Evolutionary conservation across 768 basidiomycete genomes (phyloP).

Genomic region (Leccinum boreale): DNA sequence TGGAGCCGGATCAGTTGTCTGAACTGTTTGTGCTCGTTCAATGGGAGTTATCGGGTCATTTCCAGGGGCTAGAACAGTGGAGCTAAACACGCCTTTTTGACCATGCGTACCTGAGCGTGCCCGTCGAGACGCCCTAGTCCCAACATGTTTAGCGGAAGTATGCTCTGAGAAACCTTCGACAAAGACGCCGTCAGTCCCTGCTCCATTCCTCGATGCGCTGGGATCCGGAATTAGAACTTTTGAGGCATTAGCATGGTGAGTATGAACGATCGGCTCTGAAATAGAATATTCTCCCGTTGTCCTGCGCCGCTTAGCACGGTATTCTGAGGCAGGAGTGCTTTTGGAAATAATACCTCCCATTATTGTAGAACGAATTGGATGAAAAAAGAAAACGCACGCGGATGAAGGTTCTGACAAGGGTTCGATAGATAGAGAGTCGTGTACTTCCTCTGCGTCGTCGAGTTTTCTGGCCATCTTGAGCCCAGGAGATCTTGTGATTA

Average conservation of each 20-base stretch:
- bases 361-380: background rate
- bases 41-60: background rate
- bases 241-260: background rate
- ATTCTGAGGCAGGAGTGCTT: background rate
- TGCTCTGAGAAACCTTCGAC: background rate
- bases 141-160: background rate
- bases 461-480: background rate
- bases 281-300: background rate
- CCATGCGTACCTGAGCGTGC: background rate
- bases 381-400: slow-evolving; percentile 14
- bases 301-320: slow-evolving; percentile 7
- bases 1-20: slow-evolving; percentile 3
- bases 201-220: background rate
- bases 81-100: slow-evolving; percentile 8
- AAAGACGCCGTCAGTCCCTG: slow-evolving; percentile 1
- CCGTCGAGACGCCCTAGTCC: background rate
- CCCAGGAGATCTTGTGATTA: slow-evolving; percentile 3
- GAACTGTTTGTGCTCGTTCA: background rate
- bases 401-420: background rate
- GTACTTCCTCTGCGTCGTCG: background rate
- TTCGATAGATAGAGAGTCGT: background rate
- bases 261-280: background rate
- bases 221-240: background rate
- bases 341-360: background rate
- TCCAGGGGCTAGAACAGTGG: slow-evolving; percentile 7